These are phyloP conservation scores for Areca catechu DNA, from an alignment of 176 grass and related monocot genomes.

Conservation along the genomic window DNA sequence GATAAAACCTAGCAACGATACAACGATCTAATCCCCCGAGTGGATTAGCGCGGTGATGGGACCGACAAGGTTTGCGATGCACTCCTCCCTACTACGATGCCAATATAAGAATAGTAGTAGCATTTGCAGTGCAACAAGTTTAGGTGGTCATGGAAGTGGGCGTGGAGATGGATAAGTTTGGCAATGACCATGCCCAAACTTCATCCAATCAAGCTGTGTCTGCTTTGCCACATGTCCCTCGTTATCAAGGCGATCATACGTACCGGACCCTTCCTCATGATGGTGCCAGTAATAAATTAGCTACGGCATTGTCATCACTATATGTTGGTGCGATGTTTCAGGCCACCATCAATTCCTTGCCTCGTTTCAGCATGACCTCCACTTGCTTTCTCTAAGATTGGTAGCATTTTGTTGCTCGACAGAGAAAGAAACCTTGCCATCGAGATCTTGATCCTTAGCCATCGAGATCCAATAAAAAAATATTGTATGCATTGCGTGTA, in stretches of 20 bases:
- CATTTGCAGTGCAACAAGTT: too few relatives aligned
- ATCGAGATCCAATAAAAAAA: too few relatives aligned
- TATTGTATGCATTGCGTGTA: too few relatives aligned
- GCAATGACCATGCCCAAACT: conserved; percentile 46
- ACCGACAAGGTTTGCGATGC: too few relatives aligned
- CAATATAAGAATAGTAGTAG: too few relatives aligned
- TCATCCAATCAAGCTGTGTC: conserved; percentile 50
- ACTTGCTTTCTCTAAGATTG: conserved; percentile 75
- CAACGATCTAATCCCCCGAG: too few relatives aligned
- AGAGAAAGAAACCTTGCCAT: conserved; percentile 52
- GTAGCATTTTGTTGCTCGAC: conserved; percentile 28
- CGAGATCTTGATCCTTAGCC: conserved; percentile 52
- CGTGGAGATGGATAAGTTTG: conserved; percentile 19
- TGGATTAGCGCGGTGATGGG: too few relatives aligned
- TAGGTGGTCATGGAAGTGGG: too few relatives aligned
- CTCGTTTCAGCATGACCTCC: conserved; percentile 90
- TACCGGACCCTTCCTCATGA: conserved; percentile 16
- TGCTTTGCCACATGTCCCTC: conserved; percentile 57
- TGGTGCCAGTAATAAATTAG: conserved; percentile 1
- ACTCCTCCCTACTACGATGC: too few relatives aligned
- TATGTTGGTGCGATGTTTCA: conserved; percentile 72
- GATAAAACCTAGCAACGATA: too few relatives aligned
- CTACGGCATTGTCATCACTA: conserved; percentile 21
- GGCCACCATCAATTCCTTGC: conserved; percentile 92
- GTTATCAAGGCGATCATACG: conserved; percentile 36